Conservation (phyloP, 2,329 filamentous ascomycete genomes). For the Pseudovirgaria hyperparasitica region DNA sequence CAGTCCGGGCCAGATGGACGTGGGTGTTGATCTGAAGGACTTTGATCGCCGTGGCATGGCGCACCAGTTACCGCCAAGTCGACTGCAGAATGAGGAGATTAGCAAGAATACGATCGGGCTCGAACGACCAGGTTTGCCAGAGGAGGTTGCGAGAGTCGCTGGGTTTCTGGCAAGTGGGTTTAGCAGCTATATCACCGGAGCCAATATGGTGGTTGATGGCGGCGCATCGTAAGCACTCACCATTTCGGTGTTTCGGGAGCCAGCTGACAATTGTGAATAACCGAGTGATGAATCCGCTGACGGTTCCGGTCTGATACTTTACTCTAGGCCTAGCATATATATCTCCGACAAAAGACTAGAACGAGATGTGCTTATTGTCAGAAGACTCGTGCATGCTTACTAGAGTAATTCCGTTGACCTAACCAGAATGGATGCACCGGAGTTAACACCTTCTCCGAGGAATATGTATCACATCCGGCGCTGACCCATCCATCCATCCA, state of each 20-base stretch:
- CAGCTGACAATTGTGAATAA: too few relatives aligned
- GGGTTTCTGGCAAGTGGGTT: constrained; percentile 52
- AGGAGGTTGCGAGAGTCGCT: constrained; percentile 47
- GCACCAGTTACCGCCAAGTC: constrained; percentile 42
- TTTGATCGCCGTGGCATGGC: constrained; percentile 39
- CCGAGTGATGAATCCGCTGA: constrained; percentile 26
- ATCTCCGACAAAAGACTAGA: too few relatives aligned
- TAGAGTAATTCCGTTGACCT: too few relatives aligned
- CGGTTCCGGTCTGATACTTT: constrained; percentile 22
- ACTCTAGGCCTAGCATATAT: too few relatives aligned
- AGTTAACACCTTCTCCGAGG: too few relatives aligned
- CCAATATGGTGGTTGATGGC: constrained; percentile 50
- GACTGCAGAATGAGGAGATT: constrained; percentile 35
- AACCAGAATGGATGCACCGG: too few relatives aligned
- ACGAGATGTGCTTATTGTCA: too few relatives aligned
- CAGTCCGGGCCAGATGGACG: constrained; percentile 33
- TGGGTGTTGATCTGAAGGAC: constrained; percentile 33
- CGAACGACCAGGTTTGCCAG: constrained; percentile 43
- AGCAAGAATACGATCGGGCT: constrained; percentile 42
- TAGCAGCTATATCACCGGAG: constrained; percentile 48
- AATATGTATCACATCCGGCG: too few relatives aligned
- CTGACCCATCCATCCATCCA: too few relatives aligned
- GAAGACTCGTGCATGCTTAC: too few relatives aligned
- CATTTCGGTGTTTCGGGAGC: background rate
- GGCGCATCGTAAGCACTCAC: constrained; percentile 27